Percentiles rank a stretch among this genome's conserved stretches.
Evolutionary conservation across 2,329 filamentous ascomycete genomes (phyloP).

Genomic region (Grosmannia huntii): DNA sequence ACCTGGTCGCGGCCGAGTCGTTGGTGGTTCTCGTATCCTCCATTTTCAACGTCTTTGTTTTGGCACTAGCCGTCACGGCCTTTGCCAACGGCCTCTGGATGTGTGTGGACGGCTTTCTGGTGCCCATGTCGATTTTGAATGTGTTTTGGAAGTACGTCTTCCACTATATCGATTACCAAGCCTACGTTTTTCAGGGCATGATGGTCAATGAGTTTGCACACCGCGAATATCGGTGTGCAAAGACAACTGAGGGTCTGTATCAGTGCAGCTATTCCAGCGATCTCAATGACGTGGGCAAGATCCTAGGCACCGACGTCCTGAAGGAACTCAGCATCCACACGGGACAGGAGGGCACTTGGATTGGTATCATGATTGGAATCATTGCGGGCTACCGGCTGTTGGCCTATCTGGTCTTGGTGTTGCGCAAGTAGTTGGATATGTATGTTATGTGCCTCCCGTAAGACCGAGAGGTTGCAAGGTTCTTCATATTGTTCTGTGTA

Average conservation of each 20-base stretch:
- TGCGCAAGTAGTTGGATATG: not conserved
- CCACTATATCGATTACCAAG: conserved; percentile 80
- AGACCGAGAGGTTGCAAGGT: no score
- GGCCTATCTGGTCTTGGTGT: conserved; percentile 4
- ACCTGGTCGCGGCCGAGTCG: conserved; percentile 69
- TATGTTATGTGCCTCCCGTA: no score
- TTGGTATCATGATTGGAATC: conserved; percentile 68
- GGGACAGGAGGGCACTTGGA: conserved; percentile 51
- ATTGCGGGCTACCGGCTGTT: conserved; percentile 51
- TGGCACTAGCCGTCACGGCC: conserved; percentile 64
- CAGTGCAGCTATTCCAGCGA: conserved; percentile 59
- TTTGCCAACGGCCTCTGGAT: conserved; percentile 89
- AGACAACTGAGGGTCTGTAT: conserved; percentile 25
- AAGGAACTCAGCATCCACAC: conserved; percentile 55
- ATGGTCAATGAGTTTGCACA: conserved; percentile 76
- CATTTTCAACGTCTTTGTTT: conserved; percentile 67
- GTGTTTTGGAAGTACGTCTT: conserved; percentile 80
- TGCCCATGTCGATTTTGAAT: conserved; percentile 59
- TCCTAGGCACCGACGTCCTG: conserved; percentile 59
- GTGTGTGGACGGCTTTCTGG: conserved; percentile 73
- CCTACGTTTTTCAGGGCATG: conserved; percentile 82
- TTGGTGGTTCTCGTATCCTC: conserved; percentile 66
- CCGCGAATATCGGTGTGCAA: conserved; percentile 47
- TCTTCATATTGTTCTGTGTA: no score
- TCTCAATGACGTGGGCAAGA: conserved; percentile 51